These are phyloP conservation scores for Saturnispora quitensis DNA, from an alignment of 805 yeast genomes.

Conservation along the genomic window DNA sequence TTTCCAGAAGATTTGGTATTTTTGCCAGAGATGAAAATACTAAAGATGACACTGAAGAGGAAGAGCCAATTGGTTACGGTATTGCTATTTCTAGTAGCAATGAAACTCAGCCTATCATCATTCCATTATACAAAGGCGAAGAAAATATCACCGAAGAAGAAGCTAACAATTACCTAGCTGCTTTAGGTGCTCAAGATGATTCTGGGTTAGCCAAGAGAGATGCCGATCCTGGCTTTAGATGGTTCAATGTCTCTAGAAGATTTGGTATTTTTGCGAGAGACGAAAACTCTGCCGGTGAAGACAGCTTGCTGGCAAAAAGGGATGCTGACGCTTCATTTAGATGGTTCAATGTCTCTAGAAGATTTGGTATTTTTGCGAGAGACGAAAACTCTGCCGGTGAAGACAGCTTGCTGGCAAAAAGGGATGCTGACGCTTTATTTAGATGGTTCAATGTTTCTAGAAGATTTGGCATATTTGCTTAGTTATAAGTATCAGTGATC, in stretches of 20 bases:
- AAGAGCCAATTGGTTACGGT: too few species aligned
- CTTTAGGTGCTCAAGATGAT: neutral
- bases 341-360: constrained; percentile 1
- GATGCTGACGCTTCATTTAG: neutral
- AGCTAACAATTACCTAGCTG: constrained; percentile 4
- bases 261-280: constrained; percentile 4
- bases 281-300: constrained; percentile 1
- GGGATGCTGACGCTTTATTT: neutral
- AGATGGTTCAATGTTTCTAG: constrained; percentile 2
- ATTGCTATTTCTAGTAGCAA: too few species aligned
- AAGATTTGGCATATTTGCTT: constrained; percentile 5
- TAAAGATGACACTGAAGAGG: neutral
- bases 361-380: constrained; percentile 5
- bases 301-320: neutral
- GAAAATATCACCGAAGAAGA: constrained; percentile 5
- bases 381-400: constrained; percentile 1
- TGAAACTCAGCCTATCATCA: neutral
- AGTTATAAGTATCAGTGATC: neutral
- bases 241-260: constrained; percentile 3
- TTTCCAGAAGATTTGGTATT: constrained; percentile 3
- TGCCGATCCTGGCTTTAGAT: constrained; percentile 2
- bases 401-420: neutral
- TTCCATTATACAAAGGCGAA: constrained; percentile 6
- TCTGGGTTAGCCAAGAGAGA: constrained; percentile 6
- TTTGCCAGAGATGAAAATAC: neutral